Percentiles rank a stretch among this genome's conserved stretches.
Evolutionary conservation across 495 filamentous ascomycete genomes (phyloP).

Genomic region (Tuber magnatum): DNA sequence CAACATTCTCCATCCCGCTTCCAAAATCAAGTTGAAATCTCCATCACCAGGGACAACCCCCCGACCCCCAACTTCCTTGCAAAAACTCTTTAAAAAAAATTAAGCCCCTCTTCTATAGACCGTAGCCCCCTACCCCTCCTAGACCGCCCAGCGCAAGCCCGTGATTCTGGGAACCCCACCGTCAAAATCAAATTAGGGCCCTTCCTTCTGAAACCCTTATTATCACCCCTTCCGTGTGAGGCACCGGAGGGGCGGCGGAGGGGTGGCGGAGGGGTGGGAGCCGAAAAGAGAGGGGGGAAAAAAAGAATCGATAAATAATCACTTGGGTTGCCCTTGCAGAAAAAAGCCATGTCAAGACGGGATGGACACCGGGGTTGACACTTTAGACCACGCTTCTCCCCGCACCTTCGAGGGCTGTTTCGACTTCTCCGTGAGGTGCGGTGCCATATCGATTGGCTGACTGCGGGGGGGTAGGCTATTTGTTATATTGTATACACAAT

Average conservation of each 20-base stretch:
- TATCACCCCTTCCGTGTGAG: not conserved
- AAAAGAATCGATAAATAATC: not conserved
- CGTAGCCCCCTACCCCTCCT: not conserved
- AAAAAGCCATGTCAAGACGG: not conserved
- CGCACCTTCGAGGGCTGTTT: not conserved
- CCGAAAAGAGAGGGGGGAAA: not conserved
- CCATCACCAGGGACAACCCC: not conserved
- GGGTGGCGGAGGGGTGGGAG: not conserved
- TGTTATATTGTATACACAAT: too few species aligned
- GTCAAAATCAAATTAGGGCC: not conserved
- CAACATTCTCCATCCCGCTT: not conserved
- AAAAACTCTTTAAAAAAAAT: not conserved
- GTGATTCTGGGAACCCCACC: not conserved
- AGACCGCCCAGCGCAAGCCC: not conserved
- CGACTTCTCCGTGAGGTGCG: not conserved
- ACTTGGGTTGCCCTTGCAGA: not conserved
- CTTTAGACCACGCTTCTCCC: not conserved
- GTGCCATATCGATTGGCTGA: not conserved
- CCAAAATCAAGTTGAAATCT: not conserved
- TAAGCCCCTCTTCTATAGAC: not conserved
- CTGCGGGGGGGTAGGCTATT: too few species aligned
- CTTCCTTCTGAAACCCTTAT: not conserved
- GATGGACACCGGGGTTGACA: not conserved
- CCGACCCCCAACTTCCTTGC: not conserved
- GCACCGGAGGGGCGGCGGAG: not conserved